These are phyloP conservation scores for Candida sp. DNA, from an alignment of 1,139 yeast genomes.

Conservation along the genomic window DNA sequence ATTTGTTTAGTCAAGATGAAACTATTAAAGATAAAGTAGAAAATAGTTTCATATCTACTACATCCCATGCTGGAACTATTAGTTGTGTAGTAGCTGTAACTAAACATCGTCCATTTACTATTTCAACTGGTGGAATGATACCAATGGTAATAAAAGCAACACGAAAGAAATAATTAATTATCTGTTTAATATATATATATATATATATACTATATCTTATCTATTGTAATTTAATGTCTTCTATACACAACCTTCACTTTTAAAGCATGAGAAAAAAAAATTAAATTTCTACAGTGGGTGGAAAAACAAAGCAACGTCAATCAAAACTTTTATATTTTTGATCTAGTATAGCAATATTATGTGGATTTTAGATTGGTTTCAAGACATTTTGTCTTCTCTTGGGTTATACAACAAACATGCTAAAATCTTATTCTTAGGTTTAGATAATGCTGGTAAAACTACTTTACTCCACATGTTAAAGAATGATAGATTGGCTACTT, in stretches of 20 bases:
- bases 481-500: conserved; percentile 96
- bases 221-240: too few relatives aligned
- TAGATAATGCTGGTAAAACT: conserved; percentile 98
- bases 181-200: too few relatives aligned
- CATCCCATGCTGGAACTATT: conserved; percentile 65
- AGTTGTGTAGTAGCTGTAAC: conserved; percentile 49
- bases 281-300: too few relatives aligned
- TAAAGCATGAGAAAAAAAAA: not conserved
- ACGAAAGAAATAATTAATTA: conserved; percentile 6
- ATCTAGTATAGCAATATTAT: conserved; percentile 9
- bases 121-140: conserved; percentile 56
- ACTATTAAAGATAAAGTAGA: conserved; percentile 17
- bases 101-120: conserved; percentile 51
- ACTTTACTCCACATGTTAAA: conserved; percentile 95
- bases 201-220: too few relatives aligned
- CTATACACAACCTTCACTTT: not conserved
- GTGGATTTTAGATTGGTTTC: conserved; percentile 57
- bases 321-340: conserved; percentile 30
- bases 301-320: not conserved
- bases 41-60: conserved; percentile 33
- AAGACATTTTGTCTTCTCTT: conserved; percentile 87
- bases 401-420: conserved; percentile 99
- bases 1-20: conserved; percentile 16
- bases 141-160: conserved; percentile 52
- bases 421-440: conserved; percentile 89